A percentile compares a stretch with the other conserved stretches of the same genome.
These are phyloP conservation scores for Penicillium sp. DNA, from an alignment of 2,329 filamentous ascomycete genomes.

Conservation along the genomic window DNA sequence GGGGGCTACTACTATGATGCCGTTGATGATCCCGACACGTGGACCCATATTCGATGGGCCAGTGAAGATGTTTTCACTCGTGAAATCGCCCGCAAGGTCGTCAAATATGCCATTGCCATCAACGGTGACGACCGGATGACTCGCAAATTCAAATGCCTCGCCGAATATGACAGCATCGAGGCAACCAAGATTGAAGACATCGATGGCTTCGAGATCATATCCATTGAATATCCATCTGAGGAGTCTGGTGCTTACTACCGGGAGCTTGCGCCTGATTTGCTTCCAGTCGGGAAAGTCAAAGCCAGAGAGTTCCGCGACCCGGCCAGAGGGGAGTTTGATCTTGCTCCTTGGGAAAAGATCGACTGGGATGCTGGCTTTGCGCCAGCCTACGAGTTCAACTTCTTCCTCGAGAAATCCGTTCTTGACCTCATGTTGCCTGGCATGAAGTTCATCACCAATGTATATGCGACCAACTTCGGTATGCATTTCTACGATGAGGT, in stretches of 20 bases:
- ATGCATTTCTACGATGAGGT: constrained; percentile 66
- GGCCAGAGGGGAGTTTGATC: constrained; percentile 39
- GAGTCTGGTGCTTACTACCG: constrained; percentile 53
- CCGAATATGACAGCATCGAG: constrained; percentile 36
- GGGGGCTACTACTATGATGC: constrained; percentile 55
- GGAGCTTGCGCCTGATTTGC: constrained; percentile 44
- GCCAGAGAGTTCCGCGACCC: constrained; percentile 55
- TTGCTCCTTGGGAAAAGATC: constrained; percentile 34
- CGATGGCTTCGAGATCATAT: constrained; percentile 62
- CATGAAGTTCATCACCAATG: constrained; percentile 60
- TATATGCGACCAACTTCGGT: constrained; percentile 62
- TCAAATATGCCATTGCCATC: constrained; percentile 54
- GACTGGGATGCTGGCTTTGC: constrained; percentile 23
- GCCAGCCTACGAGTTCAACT: constrained; percentile 46
- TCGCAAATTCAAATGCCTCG: constrained; percentile 42
- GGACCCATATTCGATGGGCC: neutral
- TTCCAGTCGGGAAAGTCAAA: constrained; percentile 55
- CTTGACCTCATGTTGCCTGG: constrained; percentile 60
- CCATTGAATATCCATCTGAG: constrained; percentile 51
- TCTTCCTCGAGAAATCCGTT: constrained; percentile 70
- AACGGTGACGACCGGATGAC: constrained; percentile 42
- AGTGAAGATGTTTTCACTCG: constrained; percentile 36
- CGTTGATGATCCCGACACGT: constrained; percentile 35
- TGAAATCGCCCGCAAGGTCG: constrained; percentile 51
- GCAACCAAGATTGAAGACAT: constrained; percentile 52